Evolutionary conservation across 2,329 filamentous ascomycete genomes (phyloP), one percentile per base, ranked within the genome.

Genomic region (Penicillium glabrum): DNA sequence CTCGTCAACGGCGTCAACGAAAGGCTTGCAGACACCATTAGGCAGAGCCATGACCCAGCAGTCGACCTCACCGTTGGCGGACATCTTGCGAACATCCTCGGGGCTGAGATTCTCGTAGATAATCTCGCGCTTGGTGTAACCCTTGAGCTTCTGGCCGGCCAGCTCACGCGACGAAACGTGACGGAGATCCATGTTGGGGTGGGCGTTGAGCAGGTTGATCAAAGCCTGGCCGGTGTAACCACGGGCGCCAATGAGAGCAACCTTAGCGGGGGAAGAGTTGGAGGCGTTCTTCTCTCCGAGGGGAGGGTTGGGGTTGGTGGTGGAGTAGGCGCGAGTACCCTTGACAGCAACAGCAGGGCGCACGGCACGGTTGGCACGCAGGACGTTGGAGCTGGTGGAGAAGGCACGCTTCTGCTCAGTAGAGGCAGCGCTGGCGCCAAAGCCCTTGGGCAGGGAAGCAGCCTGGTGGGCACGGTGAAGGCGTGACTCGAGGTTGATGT

Each of bases 41-140:
- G 93, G 95, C 29, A 98, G 86, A 35, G 95, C 95, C 90, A 98
- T 95, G 45, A 98, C 90, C 93, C 93, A 98, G 78, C 90, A 95
- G 79, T 98, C 93, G 49, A 98, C 87, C 68, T 93, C 86, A 51
- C 90, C 89, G 31, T 88, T 86, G 72, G 89, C 87, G 61, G 95
- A 90, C 85, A 98, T 91, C 56, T 87, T 83, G 61, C 87, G 86
- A 13, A 96, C 88, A 65, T 98, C 93, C 63, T 98, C 93, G 7
- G 91, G 85, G 54, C 85, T 87, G 45, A 98, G 81, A 73, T 92
- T 96, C 76, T 96, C 91, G 76, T 99, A 99, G 61, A 86, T 91
- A 65, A 99, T 90, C 59, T 96, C 87, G 61, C 89, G 86, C 84
- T 97, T 98, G 69, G 86, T 86, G 75, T 99, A 99, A 29, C 92